Conservation (phyloP, 2,329 filamentous ascomycete genomes). For the Polytolypa hystricis region DNA sequence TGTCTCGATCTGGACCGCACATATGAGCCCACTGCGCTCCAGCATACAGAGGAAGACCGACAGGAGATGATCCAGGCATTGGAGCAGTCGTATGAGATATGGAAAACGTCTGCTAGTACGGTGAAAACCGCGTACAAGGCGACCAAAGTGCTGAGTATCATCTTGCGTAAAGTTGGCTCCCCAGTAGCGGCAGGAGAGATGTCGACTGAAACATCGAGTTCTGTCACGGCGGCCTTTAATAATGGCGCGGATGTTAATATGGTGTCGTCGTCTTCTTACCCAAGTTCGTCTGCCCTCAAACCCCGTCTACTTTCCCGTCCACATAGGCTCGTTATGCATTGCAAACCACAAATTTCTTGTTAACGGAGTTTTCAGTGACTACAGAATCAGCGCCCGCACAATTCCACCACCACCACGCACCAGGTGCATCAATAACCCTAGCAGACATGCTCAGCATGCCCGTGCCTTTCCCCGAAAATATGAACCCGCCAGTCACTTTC, state of each 20-base stretch:
- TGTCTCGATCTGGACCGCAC: constrained; percentile 42
- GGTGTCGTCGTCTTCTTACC: background rate
- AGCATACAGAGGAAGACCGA: no score
- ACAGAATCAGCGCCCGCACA: background rate
- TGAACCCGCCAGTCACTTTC: no score
- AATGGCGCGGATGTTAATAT: background rate
- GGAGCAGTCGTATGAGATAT: constrained; percentile 5
- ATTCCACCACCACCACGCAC: background rate
- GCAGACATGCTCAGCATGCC: background rate
- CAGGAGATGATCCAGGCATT: constrained; percentile 8
- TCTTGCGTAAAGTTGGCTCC: background rate
- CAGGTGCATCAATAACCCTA: background rate
- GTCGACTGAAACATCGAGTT: background rate
- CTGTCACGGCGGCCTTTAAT: background rate
- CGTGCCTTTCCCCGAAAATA: no score
- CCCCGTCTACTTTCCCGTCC: background rate
- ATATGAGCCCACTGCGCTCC: no score
- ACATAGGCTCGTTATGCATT: background rate
- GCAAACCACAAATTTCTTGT: no score
- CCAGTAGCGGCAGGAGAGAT: background rate
- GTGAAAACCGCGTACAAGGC: background rate
- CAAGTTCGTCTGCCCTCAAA: background rate
- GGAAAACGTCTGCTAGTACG: background rate
- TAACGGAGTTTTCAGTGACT: no score
- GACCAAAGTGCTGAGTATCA: background rate